phyloP scores from a whole-genome alignment of 2,329 filamentous ascomycete species.

The Allantophomopsis lycopodina region DNA sequence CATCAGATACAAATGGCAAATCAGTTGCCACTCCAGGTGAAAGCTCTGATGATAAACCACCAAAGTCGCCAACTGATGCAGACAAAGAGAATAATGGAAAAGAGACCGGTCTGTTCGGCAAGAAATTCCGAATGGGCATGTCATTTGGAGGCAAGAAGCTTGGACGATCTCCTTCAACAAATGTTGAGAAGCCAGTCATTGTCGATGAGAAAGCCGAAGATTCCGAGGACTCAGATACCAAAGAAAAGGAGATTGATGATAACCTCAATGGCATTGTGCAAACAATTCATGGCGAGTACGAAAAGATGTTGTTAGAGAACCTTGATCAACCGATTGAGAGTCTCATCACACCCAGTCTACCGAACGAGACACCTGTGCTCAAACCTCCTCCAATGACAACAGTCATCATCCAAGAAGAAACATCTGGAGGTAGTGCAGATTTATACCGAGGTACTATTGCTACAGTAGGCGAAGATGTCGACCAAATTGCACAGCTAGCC shows the following conservation, averaged over 20 bases:
- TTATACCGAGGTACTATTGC: slow-evolving; percentile 83
- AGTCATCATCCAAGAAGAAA: slow-evolving; percentile 58
- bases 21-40: slow-evolving; percentile 32
- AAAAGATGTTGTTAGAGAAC: slow-evolving; percentile 45
- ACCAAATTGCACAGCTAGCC: slow-evolving; percentile 72
- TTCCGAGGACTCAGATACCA: slow-evolving; percentile 41
- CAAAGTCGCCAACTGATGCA: slow-evolving; percentile 36
- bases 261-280: slow-evolving; percentile 61
- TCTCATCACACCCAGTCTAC: slow-evolving; percentile 52
- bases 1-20: slow-evolving; percentile 30
- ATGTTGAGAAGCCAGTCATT: slow-evolving; percentile 57
- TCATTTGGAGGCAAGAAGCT: slow-evolving; percentile 78
- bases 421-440: slow-evolving; percentile 59
- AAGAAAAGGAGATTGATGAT: slow-evolving; percentile 64
- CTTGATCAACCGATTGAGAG: slow-evolving; percentile 43
- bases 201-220: slow-evolving; percentile 67
- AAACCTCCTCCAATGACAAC: slow-evolving; percentile 56
- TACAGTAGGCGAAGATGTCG: slow-evolving; percentile 61
- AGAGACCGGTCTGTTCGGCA: slow-evolving; percentile 54
- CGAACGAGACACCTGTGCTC: slow-evolving; percentile 63
- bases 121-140: slow-evolving; percentile 60
- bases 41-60: slow-evolving; percentile 25
- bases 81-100: slow-evolving; percentile 50
- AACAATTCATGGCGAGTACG: slow-evolving; percentile 60
- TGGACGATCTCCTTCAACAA: slow-evolving; percentile 51